These are phyloP conservation scores for Acacia acuminata DNA, from an alignment of 306 rosid genomes.

Conservation along the genomic window DNA sequence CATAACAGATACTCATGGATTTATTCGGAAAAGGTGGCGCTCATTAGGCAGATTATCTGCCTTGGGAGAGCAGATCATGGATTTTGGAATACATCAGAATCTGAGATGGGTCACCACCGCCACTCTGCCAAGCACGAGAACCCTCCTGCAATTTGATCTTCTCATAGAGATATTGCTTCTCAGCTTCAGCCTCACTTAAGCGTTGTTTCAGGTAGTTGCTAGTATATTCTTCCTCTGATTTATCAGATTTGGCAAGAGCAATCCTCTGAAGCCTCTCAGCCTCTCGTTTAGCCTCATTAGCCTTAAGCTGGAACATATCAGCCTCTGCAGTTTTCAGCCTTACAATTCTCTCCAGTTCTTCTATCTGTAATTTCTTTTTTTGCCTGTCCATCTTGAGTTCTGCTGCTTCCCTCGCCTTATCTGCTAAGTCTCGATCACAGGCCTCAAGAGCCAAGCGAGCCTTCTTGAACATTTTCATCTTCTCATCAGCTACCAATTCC, in stretches of 20 bases:
- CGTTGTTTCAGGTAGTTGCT: slow-evolving; percentile 86
- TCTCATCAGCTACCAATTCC: slow-evolving; percentile 99
- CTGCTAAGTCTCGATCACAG: slow-evolving; percentile 86
- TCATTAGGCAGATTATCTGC: slow-evolving; percentile 70
- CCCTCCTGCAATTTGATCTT: slow-evolving; percentile 96
- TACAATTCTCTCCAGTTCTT: slow-evolving; percentile 93
- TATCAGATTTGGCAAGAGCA: slow-evolving; percentile 88
- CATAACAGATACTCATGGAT: slow-evolving; percentile 48
- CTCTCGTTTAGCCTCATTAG: slow-evolving; percentile 93
- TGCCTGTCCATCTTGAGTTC: slow-evolving; percentile 85
- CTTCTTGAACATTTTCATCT: slow-evolving; percentile 93
- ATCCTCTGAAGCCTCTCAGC: slow-evolving; percentile 94
- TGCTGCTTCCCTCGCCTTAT: slow-evolving; percentile 81
- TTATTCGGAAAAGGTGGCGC: slow-evolving; percentile 41
- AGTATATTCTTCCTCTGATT: slow-evolving; percentile 96
- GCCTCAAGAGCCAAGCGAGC: slow-evolving; percentile 85
- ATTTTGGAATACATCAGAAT: slow-evolving; percentile 52
- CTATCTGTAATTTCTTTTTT: slow-evolving; percentile 81
- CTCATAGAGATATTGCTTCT: slow-evolving; percentile 94
- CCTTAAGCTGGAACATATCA: slow-evolving; percentile 95
- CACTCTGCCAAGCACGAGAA: slow-evolving; percentile 73
- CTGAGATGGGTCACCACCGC: slow-evolving; percentile 77
- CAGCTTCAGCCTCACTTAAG: slow-evolving; percentile 92
- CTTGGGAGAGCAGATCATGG: slow-evolving; percentile 80
- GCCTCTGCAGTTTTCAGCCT: slow-evolving; percentile 94